phyloP scores from a whole-genome alignment of 1,139 yeast species.

The Taphrina confusa region DNA sequence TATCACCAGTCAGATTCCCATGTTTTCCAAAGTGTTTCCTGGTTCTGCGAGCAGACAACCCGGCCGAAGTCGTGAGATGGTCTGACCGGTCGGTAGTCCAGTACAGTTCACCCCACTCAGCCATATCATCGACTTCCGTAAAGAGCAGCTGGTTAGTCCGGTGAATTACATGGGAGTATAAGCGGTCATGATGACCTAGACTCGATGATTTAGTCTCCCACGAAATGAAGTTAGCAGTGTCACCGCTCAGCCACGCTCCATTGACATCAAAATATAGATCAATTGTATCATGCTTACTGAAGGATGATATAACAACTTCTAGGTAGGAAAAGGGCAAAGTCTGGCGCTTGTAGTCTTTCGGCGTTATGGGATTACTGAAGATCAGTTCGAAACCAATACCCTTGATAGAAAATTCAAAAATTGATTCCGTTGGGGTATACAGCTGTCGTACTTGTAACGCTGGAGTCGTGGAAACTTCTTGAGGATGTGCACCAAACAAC shows the following conservation, averaged over 20 bases:
- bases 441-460: constrained; percentile 3
- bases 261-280: constrained; percentile 18
- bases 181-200: neutral
- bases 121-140: constrained; percentile 17
- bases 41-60: neutral
- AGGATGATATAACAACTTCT: constrained; percentile 3
- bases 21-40: neutral
- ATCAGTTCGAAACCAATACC: constrained; percentile 1
- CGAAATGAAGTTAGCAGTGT: neutral
- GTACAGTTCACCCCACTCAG: constrained; percentile 25
- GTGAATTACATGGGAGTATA: neutral
- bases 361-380: constrained; percentile 13
- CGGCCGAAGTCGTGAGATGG: constrained; percentile 2
- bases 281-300: neutral
- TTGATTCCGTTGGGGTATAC: neutral
- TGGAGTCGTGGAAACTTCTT: neutral
- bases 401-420: neutral
- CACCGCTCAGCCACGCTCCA: constrained; percentile 23
- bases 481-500: constrained; percentile 8
- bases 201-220: neutral
- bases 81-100: constrained; percentile 2
- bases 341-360: constrained; percentile 18
- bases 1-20: neutral
- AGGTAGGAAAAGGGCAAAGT: constrained; percentile 6
- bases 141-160: constrained; percentile 8